phyloP scores from a whole-genome alignment of 169 alveolate species.

The Plasmodium coatneyi region DNA sequence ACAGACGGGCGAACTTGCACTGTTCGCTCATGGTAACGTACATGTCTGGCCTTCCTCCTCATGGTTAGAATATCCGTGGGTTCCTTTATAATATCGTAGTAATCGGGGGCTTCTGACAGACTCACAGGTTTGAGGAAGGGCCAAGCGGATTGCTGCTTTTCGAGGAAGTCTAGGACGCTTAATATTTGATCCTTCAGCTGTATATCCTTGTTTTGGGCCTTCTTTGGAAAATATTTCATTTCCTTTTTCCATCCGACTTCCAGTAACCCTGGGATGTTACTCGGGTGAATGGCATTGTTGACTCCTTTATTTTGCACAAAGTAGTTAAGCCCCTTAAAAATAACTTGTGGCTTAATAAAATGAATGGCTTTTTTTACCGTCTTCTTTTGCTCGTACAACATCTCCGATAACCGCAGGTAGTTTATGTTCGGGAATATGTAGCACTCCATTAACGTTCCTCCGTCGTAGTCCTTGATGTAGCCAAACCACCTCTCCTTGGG shows the following conservation, averaged over 20 bases:
- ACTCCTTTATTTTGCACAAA: slow-evolving; percentile 78
- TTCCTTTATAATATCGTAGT: slow-evolving; percentile 95
- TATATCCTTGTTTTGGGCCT: slow-evolving; percentile 71
- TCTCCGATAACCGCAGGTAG: slow-evolving; percentile 92
- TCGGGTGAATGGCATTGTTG: slow-evolving; percentile 77
- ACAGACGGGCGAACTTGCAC: background rate
- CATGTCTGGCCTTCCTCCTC: slow-evolving; percentile 89
- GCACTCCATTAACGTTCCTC: slow-evolving; percentile 99
- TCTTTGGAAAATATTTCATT: slow-evolving; percentile 61
- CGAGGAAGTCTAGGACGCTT: slow-evolving; percentile 83
- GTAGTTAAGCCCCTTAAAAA: slow-evolving; percentile 88
- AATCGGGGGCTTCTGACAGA: slow-evolving; percentile 96
- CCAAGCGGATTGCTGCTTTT: slow-evolving; percentile 92
- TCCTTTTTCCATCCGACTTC: slow-evolving; percentile 94
- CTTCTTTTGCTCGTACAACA: slow-evolving; percentile 93
- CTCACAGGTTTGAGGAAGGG: slow-evolving; percentile 97
- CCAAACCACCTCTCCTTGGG: slow-evolving; percentile 97
- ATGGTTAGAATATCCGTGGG: slow-evolving; percentile 97
- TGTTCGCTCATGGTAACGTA: background rate
- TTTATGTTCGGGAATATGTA: slow-evolving; percentile 93
- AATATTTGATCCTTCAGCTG: slow-evolving; percentile 88
- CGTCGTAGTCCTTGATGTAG: slow-evolving; percentile 98
- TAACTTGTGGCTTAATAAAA: slow-evolving; percentile 85
- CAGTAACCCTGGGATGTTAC: slow-evolving; percentile 92
- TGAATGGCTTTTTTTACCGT: slow-evolving; percentile 89